Percentiles rank a stretch among this genome's conserved stretches.
phyloP scores from a whole-genome alignment of 331 rosid genomes.

The Acacia concinna region DNA sequence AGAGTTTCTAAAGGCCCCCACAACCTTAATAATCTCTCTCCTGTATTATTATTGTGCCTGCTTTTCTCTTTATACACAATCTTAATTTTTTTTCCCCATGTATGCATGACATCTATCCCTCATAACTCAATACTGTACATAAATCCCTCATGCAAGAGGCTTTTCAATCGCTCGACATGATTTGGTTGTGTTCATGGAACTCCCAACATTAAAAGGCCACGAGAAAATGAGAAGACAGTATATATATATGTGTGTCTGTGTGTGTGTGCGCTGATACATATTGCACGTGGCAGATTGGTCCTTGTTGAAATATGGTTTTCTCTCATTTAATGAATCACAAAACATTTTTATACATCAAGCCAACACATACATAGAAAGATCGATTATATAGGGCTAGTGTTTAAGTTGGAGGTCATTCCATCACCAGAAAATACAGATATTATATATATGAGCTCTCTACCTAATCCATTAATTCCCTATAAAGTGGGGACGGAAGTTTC shows the following conservation, averaged over 20 bases:
- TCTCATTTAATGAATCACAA: background rate
- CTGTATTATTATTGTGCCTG: background rate
- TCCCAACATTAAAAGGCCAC: background rate
- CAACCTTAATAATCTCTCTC: constrained; percentile 21
- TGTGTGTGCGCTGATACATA: background rate
- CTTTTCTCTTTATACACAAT: background rate
- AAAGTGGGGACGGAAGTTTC: background rate
- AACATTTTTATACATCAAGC: background rate
- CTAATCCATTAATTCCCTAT: background rate
- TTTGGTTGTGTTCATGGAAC: background rate
- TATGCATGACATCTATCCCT: background rate
- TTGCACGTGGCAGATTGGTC: background rate
- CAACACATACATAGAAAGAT: background rate
- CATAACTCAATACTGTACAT: background rate
- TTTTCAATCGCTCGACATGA: background rate
- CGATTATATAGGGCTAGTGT: background rate
- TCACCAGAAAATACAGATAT: background rate
- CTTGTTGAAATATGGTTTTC: background rate
- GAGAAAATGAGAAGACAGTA: background rate
- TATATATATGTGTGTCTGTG: too few relatives aligned
- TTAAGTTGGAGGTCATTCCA: background rate
- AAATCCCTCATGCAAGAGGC: background rate
- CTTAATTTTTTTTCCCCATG: background rate
- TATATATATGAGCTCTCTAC: background rate
- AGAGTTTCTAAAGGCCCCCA: constrained; percentile 44